Evolutionary conservation across 2,329 filamentous ascomycete genomes (phyloP).

Genomic region (Colletotrichum shisoi): DNA sequence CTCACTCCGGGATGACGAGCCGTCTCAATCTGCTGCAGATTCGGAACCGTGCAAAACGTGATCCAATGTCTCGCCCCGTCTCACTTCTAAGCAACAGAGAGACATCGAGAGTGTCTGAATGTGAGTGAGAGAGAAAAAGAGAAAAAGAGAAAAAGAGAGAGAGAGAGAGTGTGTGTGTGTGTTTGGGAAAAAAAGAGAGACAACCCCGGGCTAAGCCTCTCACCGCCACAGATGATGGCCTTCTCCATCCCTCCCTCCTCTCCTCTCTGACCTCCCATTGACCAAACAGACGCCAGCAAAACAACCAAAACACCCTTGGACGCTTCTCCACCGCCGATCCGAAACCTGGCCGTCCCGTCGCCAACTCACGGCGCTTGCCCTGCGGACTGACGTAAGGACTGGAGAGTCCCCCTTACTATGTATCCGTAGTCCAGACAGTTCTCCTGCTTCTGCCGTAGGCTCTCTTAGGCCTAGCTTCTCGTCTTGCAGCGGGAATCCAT

Average conservation of each 20-base stretch:
- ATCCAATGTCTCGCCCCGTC: conserved; percentile 6
- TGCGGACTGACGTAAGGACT: conserved; percentile 15
- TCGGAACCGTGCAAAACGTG: neutral
- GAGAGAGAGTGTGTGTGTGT: neutral
- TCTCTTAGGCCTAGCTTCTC: conserved; percentile 22
- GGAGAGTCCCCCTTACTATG: no score
- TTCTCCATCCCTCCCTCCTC: no score
- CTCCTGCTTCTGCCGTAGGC: conserved; percentile 17
- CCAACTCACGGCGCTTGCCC: conserved; percentile 9
- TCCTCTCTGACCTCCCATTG: no score
- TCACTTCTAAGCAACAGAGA: neutral
- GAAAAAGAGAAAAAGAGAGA: neutral
- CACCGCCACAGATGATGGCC: conserved; percentile 15
- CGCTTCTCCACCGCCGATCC: conserved; percentile 17
- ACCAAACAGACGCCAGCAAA: no score
- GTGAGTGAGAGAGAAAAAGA: neutral
- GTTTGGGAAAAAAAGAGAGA: neutral
- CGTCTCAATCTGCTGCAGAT: neutral
- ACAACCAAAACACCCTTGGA: neutral
- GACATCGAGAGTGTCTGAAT: neutral
- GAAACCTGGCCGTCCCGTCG: conserved; percentile 24
- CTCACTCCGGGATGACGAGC: neutral
- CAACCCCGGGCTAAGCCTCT: conserved; percentile 4
- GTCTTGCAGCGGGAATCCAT: conserved; percentile 1
- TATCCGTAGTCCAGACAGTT: neutral